Evolutionary conservation across 2,329 filamentous ascomycete genomes (phyloP), one percentile per base, ranked within the genome.

Genomic region (Hypomyces rosellus): DNA sequence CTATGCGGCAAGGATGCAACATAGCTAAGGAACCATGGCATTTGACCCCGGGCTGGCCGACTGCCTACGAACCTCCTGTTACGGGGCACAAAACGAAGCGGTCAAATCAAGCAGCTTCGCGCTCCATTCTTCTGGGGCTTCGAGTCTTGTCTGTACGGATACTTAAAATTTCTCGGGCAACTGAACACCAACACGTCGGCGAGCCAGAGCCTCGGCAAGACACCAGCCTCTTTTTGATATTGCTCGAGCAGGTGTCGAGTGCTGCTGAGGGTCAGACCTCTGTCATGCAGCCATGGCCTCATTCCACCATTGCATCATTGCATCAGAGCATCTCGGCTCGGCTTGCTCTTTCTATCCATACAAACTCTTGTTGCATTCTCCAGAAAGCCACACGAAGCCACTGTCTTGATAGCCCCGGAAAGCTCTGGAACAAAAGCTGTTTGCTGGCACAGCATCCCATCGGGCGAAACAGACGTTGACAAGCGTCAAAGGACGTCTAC

Each of bases 341-440:
- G 18, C 39, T 20, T 42, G 39, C 39, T 42, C 15, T 9, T 22
- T 42, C 39, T 18, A 42, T 42, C 9, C 15, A 20, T 38, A 18
- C 36, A 33, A 11, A 30, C 9, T 30, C 16, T 6, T 38, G 13
- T 38, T 38, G 36, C 41, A n/a, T 44, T 33, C 20, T 38, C 16
- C 36, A 50, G 38, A 37, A 33, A 38, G 44, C 44, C 44, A 42
- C 49, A 46, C 41, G 30, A 11, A 50, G 13, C 20, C n/a, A 13
- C 38, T n/a, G 4, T 38, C 5, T 34, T 38, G 44, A 33, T 34
- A 49, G 34, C 16, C 25, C 37, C 34, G 33, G 36, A 25, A 46
- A 36, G 33, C 36, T 41, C 34, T 41, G 16, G 39, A 18, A 16
- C 36, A 38, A 38, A 38, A 38, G 5, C 8, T 30, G 25, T 30